Conservation (phyloP, 2,329 filamentous ascomycete genomes). For the Calonectria multiphialidica region DNA sequence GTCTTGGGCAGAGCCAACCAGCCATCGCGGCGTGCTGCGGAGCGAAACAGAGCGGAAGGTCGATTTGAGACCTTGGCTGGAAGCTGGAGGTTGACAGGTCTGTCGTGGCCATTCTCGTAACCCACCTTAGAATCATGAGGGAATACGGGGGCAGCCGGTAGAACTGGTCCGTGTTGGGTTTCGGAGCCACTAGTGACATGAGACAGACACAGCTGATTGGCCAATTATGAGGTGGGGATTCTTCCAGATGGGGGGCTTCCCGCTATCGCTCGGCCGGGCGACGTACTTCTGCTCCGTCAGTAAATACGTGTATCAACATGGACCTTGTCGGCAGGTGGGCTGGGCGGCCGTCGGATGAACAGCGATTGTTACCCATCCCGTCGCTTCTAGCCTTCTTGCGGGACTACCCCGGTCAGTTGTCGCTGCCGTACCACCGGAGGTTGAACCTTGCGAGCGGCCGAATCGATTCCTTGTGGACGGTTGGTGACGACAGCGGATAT, state of each 20-base stretch:
- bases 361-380: neutral
- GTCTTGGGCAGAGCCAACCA: constrained; percentile 14
- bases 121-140: constrained; percentile 16
- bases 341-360: constrained; percentile 18
- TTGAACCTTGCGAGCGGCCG: constrained; percentile 6
- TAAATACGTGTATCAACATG: constrained; percentile 24
- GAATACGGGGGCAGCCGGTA: constrained; percentile 26
- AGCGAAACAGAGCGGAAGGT: constrained; percentile 18
- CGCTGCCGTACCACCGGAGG: constrained; percentile 2
- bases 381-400: constrained; percentile 5
- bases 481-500: constrained; percentile 40
- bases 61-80: constrained; percentile 2
- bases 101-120: constrained; percentile 6
- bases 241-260: constrained; percentile 29
- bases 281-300: constrained; percentile 11
- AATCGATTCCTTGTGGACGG: constrained; percentile 20
- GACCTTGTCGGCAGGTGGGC: constrained; percentile 20
- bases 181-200: constrained; percentile 39
- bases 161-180: constrained; percentile 36
- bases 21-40: neutral
- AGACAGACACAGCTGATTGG: constrained; percentile 32
- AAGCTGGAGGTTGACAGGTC: constrained; percentile 19
- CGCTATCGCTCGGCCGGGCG: constrained; percentile 24
- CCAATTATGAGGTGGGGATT: constrained; percentile 27
- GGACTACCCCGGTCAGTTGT: neutral